Percentiles rank a stretch among this genome's conserved stretches.
These are phyloP conservation scores for Spathaspora girioi DNA, from an alignment of 805 yeast species.

Conservation along the genomic window DNA sequence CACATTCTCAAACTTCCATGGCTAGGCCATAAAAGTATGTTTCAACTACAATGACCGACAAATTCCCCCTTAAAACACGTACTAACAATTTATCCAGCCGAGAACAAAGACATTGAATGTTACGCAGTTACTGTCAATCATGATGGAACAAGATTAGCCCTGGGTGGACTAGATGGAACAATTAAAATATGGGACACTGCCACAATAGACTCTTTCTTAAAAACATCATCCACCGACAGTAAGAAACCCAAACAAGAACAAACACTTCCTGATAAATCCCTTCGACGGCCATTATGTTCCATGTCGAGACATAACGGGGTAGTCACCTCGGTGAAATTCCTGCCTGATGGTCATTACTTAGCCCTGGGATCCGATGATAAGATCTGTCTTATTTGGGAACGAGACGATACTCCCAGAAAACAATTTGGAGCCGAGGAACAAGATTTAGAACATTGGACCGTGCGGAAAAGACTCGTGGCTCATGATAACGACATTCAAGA, in stretches of 20 bases:
- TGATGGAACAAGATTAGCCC: conserved; percentile 81
- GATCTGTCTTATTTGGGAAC: conserved; percentile 88
- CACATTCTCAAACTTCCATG: conserved; percentile 42
- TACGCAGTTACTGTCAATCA: conserved; percentile 78
- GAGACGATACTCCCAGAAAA: conserved; percentile 56
- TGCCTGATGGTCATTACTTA: conserved; percentile 85
- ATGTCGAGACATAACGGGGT: conserved; percentile 97
- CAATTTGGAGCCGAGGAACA: conserved; percentile 64
- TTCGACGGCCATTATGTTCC: conserved; percentile 63
- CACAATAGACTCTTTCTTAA: conserved; percentile 45
- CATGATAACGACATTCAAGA: conserved; percentile 98
- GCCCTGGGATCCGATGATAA: conserved; percentile 97
- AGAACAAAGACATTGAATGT: conserved; percentile 75
- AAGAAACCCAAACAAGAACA: conserved; percentile 7
- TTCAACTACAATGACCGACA: not conserved
- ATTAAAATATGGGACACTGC: conserved; percentile 82
- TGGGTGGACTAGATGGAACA: conserved; percentile 91
- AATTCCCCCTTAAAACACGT: not conserved
- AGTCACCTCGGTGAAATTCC: conserved; percentile 87
- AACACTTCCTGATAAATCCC: conserved; percentile 17
- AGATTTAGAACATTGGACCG: conserved; percentile 92
- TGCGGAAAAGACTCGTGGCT: conserved; percentile 85
- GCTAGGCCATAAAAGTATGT: conserved; percentile 42
- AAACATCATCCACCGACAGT: conserved; percentile 6
- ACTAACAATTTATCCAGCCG: conserved; percentile 49